A percentile compares a stretch with the other conserved stretches of the same genome.
These are phyloP conservation scores for Biancaea sappan DNA, from an alignment of 306 rosid species.

Conservation along the genomic window DNA sequence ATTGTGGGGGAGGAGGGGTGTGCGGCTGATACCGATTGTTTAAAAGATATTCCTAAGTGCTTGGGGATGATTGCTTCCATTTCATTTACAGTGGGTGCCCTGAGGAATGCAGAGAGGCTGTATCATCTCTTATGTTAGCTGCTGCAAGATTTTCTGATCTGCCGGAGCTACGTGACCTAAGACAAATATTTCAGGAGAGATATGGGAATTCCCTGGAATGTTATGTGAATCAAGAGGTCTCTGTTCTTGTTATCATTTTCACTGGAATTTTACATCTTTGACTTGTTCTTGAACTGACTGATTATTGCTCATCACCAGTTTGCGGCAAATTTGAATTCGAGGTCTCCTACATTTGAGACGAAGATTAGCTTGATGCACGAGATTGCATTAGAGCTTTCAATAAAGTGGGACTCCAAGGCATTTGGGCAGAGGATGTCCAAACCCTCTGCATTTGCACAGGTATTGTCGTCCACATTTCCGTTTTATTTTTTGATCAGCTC, in stretches of 20 bases:
- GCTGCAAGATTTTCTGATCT: slow-evolving; percentile 97
- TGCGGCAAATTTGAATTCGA: slow-evolving; percentile 71
- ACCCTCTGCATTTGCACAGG: slow-evolving; percentile 61
- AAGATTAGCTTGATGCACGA: slow-evolving; percentile 78
- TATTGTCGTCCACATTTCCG: slow-evolving; percentile 35
- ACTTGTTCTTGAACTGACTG: slow-evolving; percentile 34
- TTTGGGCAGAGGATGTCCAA: slow-evolving; percentile 77
- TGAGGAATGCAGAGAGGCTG: slow-evolving; percentile 85
- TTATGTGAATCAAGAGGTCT: slow-evolving; percentile 70
- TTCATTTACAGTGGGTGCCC: slow-evolving; percentile 78
- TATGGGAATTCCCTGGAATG: slow-evolving; percentile 63
- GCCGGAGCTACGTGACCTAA: slow-evolving; percentile 92
- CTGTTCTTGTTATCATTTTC: slow-evolving; percentile 1
- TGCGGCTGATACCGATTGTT: background rate
- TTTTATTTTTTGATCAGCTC: slow-evolving; percentile 22
- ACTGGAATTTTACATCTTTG: slow-evolving; percentile 11
- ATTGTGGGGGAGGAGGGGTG: background rate
- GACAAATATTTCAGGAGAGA: slow-evolving; percentile 86
- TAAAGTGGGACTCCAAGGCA: slow-evolving; percentile 79
- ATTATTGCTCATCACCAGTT: slow-evolving; percentile 53
- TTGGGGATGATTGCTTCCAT: slow-evolving; percentile 28
- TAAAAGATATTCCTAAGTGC: background rate
- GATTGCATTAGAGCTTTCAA: slow-evolving; percentile 73
- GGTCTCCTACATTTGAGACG: slow-evolving; percentile 74
- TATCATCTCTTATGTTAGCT: slow-evolving; percentile 84